These are phyloP conservation scores for Colletotrichum caudatum DNA, from an alignment of 2,329 filamentous ascomycete genomes.

Conservation along the genomic window DNA sequence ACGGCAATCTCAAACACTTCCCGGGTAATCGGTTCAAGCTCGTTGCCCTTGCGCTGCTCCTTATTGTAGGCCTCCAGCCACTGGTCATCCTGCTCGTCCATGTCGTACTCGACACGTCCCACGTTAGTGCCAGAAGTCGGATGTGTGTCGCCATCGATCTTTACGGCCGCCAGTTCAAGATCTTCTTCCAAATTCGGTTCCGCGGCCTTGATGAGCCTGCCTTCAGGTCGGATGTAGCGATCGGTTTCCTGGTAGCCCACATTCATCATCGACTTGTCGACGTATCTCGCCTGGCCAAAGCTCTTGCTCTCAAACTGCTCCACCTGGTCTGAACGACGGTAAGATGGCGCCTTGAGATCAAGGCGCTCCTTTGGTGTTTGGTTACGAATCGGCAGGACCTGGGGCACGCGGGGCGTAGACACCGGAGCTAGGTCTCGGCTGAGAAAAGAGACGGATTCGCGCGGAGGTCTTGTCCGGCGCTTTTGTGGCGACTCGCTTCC, in stretches of 20 bases:
- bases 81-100: constrained; percentile 99
- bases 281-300: constrained; percentile 87
- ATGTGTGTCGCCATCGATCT: constrained; percentile 69
- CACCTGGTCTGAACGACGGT: constrained; percentile 83
- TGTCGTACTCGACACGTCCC: constrained; percentile 96
- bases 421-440: constrained; percentile 59
- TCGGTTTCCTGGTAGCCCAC: constrained; percentile 97
- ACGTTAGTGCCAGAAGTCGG: constrained; percentile 64
- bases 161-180: constrained; percentile 59
- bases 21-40: constrained; percentile 86
- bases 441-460: constrained; percentile 67
- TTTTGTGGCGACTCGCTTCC: constrained; percentile 56
- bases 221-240: constrained; percentile 82
- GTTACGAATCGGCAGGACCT: constrained; percentile 80
- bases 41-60: constrained; percentile 75
- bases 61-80: constrained; percentile 90
- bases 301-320: constrained; percentile 85
- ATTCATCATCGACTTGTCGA: constrained; percentile 95
- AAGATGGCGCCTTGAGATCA: constrained; percentile 81
- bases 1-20: constrained; percentile 98
- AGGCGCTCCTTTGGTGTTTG: constrained; percentile 85
- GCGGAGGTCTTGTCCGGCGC: constrained; percentile 59
- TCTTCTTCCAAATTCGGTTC: constrained; percentile 72
- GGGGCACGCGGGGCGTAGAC: constrained; percentile 66
- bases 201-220: constrained; percentile 74